Evolutionary conservation across 768 basidiomycete species (phyloP), one percentile per base, ranked within the genome.

Genomic region (Podaxis rugospora): DNA sequence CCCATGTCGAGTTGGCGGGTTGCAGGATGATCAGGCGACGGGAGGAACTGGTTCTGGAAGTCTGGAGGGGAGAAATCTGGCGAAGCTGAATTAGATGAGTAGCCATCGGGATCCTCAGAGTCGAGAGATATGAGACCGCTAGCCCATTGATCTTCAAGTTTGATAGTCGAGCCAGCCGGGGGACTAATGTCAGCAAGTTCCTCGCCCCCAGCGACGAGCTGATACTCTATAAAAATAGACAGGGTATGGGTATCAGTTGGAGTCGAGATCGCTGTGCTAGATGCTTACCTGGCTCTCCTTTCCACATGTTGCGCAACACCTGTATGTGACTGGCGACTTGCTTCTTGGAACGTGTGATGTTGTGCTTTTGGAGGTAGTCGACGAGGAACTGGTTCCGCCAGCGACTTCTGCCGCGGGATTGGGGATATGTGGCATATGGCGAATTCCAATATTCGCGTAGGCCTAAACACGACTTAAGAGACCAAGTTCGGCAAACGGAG

Each of bases 311-410:
- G 54, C 90, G 78, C 57, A 91, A 71, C 59, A 92, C 90, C 69
- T 93, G 91, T 55, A 93, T 89, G 67, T 93, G 91, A 71, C 88
- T 90, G n/a, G 91, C 91, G 64, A 93, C 91, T 72, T 93, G 91
- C 72, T 93, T 92, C 80, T 92, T 92, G 49, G 89, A 81, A 44
- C 91, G 86, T 27, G 80, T 80, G 69, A 93, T 83, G 58, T 87
- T 88, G 39, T 79, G 76, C 64, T 84, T 86, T 58, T 86, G 79
- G 62, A 93, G 83, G 67, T 89, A 88, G 64, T 92, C 89, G 69
- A 92, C 90, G 63, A 93, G 83, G 70, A 88, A 93, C 74, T 92
- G 90, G 74, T 92, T 92, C 55, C 90, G 83, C 88, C 88, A 90
- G 60, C 89, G 78, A 65, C 86, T 88, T 66, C 90, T 85, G 35